These are phyloP conservation scores for Ophioceras dolichostomum DNA, from an alignment of 2,329 filamentous ascomycete genomes.

Conservation along the genomic window DNA sequence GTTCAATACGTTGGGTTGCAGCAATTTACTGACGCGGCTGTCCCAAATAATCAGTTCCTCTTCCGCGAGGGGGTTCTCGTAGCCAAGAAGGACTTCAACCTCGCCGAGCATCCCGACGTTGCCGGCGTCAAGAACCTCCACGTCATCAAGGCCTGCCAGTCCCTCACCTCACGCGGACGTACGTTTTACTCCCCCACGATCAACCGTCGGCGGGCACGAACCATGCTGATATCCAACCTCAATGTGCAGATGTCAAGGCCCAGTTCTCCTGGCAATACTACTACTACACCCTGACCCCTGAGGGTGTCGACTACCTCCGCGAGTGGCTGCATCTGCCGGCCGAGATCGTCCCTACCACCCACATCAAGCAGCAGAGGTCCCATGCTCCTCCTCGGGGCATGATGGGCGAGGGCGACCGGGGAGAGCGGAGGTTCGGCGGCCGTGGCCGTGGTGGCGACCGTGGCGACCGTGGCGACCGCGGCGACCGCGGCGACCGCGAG, in stretches of 20 bases:
- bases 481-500: constrained; percentile 67
- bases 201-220: no score
- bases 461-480: constrained; percentile 42
- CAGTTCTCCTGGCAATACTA: constrained; percentile 99
- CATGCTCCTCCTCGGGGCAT: constrained; percentile 97
- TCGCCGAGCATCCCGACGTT: constrained; percentile 93
- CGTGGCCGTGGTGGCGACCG: constrained; percentile 60
- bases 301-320: constrained; percentile 98
- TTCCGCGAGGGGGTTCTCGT: constrained; percentile 90
- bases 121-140: constrained; percentile 97
- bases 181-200: no score
- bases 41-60: constrained; percentile 41
- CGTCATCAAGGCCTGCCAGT: constrained; percentile 99
- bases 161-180: constrained; percentile 91
- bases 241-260: constrained; percentile 62
- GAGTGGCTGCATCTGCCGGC: constrained; percentile 99
- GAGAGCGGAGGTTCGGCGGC: constrained; percentile 74
- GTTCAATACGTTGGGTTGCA: no score
- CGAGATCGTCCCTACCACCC: constrained; percentile 97
- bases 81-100: constrained; percentile 93
- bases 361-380: constrained; percentile 99
- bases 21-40: constrained; percentile 4
- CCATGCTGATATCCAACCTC: no score
- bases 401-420: constrained; percentile 79
- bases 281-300: constrained; percentile 85